A percentile compares a stretch with the other conserved stretches of the same genome.
These are phyloP conservation scores for Pichia californica DNA, from an alignment of 805 yeast genomes.

Conservation along the genomic window DNA sequence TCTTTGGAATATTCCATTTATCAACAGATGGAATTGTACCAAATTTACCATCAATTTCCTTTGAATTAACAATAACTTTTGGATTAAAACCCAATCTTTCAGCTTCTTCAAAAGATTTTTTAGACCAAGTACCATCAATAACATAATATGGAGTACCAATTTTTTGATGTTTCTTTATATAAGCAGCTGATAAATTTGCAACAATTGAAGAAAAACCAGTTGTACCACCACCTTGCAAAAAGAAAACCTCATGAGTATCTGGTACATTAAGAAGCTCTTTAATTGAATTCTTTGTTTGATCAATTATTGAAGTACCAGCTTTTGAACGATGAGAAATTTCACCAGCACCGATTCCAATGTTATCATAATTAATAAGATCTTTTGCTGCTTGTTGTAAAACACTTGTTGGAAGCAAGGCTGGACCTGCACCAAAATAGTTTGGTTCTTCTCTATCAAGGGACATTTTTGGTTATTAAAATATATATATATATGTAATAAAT, in stretches of 20 bases:
- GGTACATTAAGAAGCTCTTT: constrained; percentile 66
- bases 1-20: constrained; percentile 57
- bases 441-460: constrained; percentile 62
- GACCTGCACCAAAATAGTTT: constrained; percentile 96
- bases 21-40: constrained; percentile 60
- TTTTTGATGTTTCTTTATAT: constrained; percentile 58
- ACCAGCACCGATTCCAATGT: constrained; percentile 79
- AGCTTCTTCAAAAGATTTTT: constrained; percentile 85
- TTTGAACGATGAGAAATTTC: constrained; percentile 94
- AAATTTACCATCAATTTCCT: constrained; percentile 49
- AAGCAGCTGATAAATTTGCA: constrained; percentile 72
- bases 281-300: constrained; percentile 66
- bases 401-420: constrained; percentile 79
- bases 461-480: constrained; percentile 15
- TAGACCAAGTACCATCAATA: constrained; percentile 92
- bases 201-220: constrained; percentile 88
- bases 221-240: constrained; percentile 98
- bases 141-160: constrained; percentile 80
- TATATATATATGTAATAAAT: background rate
- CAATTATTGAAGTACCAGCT: constrained; percentile 71
- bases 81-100: constrained; percentile 71
- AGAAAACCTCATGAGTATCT: constrained; percentile 88
- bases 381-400: constrained; percentile 85
- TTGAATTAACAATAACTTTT: constrained; percentile 62
- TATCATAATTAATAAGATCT: constrained; percentile 69